Evolutionary conservation across 139 green algal genomes (phyloP).

Genomic region (Closterium sp.): DNA sequence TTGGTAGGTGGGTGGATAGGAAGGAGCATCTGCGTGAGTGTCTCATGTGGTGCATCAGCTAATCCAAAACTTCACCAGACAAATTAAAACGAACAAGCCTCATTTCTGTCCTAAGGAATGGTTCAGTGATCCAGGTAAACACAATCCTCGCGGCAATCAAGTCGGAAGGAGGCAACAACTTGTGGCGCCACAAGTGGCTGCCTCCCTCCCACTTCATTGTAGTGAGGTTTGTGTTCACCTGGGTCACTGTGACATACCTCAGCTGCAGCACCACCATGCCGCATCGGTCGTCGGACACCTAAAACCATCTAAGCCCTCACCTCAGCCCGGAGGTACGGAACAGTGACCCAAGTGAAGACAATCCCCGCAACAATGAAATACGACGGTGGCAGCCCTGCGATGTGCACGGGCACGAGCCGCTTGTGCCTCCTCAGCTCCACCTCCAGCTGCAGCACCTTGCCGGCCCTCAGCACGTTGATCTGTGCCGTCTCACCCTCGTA

Average conservation of each 20-base stretch:
- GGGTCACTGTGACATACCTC: no score
- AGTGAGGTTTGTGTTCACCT: no score
- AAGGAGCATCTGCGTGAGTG: no score
- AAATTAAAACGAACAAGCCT: no score
- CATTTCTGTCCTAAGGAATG: neutral
- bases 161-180: conserved; percentile 80
- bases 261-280: no score
- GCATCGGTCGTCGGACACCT: no score
- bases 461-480: conserved; percentile 54
- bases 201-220: no score
- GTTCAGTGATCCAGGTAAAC: conserved; percentile 57
- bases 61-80: no score
- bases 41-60: no score
- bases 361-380: neutral
- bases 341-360: neutral
- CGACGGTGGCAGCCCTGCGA: neutral
- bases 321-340: neutral
- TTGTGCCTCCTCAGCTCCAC: conserved; percentile 6
- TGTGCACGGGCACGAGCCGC: neutral
- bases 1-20: no score
- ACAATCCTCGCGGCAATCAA: conserved; percentile 82
- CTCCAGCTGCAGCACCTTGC: conserved; percentile 46
- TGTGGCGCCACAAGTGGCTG: no score
- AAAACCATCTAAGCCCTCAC: neutral
- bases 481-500: conserved; percentile 59